A percentile compares a stretch with the other conserved stretches of the same genome.
Conservation (phyloP, 225 moss, liverwort and hornwort species). For the Pleurozium schreberi region DNA sequence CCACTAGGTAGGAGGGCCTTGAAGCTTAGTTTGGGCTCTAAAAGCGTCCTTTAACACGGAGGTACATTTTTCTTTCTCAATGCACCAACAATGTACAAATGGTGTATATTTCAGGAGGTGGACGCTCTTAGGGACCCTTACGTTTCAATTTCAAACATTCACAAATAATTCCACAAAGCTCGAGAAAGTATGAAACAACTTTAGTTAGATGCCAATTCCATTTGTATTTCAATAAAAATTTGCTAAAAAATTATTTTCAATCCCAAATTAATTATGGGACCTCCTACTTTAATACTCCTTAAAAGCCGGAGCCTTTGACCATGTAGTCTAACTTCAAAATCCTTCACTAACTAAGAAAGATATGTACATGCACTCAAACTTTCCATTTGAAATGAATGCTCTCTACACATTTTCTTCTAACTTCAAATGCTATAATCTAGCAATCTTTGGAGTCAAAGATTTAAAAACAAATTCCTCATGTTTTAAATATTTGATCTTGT, state of each 20-base stretch:
- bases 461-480: not conserved
- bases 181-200: not conserved
- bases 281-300: not conserved
- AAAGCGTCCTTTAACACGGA: accelerated
- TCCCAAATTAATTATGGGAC: not conserved
- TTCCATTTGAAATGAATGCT: not conserved
- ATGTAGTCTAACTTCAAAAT: not conserved
- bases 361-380: not conserved
- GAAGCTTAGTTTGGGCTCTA: accelerated
- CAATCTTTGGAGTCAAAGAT: not conserved
- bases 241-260: not conserved
- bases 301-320: not conserved
- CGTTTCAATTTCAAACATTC: not conserved
- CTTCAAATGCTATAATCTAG: not conserved
- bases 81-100: too few species aligned
- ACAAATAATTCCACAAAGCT: not conserved
- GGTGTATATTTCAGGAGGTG: not conserved
- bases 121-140: accelerated
- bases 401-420: not conserved
- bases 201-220: not conserved
- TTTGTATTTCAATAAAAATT: not conserved
- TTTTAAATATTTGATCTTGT: accelerated
- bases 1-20: not conserved
- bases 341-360: not conserved
- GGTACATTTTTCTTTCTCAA: not conserved